Evolutionary conservation across 305 asterid genomes (phyloP).

Genomic region (Fraxinus greggii): DNA sequence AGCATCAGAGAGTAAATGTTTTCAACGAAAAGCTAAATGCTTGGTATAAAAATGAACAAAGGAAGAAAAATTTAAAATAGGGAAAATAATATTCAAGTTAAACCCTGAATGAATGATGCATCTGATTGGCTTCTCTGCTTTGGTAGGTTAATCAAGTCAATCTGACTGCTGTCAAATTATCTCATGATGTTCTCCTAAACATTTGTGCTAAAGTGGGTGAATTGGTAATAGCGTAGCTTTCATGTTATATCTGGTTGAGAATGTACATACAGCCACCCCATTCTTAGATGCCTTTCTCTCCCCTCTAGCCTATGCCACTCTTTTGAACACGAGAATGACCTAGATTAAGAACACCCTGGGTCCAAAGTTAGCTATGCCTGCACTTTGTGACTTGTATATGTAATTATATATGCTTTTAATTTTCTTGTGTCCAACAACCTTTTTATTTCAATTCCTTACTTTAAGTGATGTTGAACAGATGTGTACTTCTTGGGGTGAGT

Average conservation of each 20-base stretch:
- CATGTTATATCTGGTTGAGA: not conserved
- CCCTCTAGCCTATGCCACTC: not conserved
- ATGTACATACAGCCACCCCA: not conserved
- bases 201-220: not conserved
- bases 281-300: not conserved
- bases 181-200: not conserved
- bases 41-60: not conserved
- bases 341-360: not conserved
- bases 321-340: not conserved
- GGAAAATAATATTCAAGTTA: not conserved
- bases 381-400: not conserved
- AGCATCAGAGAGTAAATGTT: not conserved
- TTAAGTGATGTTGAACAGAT: slow-evolving; percentile 44
- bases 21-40: not conserved
- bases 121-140: not conserved
- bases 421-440: not conserved
- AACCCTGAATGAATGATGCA: not conserved
- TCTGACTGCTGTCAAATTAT: not conserved
- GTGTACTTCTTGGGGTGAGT: slow-evolving; percentile 93
- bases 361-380: not conserved
- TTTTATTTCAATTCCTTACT: slow-evolving; percentile 17
- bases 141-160: not conserved
- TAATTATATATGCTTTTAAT: not conserved
- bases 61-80: not conserved
- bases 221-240: not conserved